Percentiles rank a stretch among this genome's conserved stretches.
phyloP scores from a whole-genome alignment of 805 yeast genomes.

The Priceomyces castillae region DNA sequence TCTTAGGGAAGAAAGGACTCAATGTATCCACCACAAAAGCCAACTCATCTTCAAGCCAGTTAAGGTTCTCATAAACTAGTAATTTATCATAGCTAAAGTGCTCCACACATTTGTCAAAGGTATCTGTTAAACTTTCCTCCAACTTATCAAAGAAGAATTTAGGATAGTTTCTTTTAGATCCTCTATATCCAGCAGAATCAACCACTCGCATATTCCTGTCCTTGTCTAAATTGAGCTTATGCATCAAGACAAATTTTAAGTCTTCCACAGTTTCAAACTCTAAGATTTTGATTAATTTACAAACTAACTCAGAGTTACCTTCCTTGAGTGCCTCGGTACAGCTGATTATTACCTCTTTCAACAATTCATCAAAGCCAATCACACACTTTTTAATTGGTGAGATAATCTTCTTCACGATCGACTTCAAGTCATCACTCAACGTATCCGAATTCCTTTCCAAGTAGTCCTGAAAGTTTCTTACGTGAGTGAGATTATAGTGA shows the following conservation, averaged over 20 bases:
- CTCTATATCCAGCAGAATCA: conserved; percentile 30
- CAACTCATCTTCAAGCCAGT: conserved; percentile 84
- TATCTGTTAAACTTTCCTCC: conserved; percentile 58
- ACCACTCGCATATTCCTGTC: conserved; percentile 14
- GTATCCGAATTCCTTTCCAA: conserved; percentile 50
- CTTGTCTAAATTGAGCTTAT: conserved; percentile 25
- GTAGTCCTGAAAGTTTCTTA: conserved; percentile 78
- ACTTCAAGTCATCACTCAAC: conserved; percentile 61
- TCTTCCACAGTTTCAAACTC: conserved; percentile 83
- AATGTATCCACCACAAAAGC: conserved; percentile 60
- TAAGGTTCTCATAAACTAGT: conserved; percentile 64
- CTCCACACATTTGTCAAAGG: conserved; percentile 63
- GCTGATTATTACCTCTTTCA: conserved; percentile 63
- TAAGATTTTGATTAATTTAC: conserved; percentile 70
- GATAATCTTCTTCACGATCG: conserved; percentile 60
- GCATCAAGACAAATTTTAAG: conserved; percentile 41
- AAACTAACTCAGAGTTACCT: conserved; percentile 64
- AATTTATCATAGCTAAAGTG: conserved; percentile 50
- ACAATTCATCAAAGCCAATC: conserved; percentile 59
- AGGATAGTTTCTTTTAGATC: conserved; percentile 56
- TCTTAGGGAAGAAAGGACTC: conserved; percentile 57
- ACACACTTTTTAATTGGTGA: conserved; percentile 47
- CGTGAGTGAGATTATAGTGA: conserved; percentile 67
- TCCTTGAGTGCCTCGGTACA: conserved; percentile 71
- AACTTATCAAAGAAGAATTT: conserved; percentile 58